Percentiles rank a stretch among this genome's conserved stretches.
Conservation (phyloP, 2,329 filamentous ascomycete species). For the Ceratocystis eucalypticola region DNA sequence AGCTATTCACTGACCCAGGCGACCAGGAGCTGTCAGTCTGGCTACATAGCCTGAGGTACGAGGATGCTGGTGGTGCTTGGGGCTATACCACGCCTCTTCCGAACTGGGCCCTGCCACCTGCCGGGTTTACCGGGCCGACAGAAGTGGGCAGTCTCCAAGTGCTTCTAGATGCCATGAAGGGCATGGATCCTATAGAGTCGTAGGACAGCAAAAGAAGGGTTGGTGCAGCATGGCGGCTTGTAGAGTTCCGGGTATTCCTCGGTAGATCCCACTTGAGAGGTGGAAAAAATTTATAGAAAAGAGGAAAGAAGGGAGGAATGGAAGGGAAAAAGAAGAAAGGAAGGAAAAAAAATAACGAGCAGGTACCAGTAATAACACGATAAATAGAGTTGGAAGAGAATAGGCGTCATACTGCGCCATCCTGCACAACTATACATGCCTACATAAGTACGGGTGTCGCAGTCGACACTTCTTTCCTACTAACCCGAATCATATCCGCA, state of each 20-base stretch:
- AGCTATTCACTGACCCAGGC: constrained; percentile 85
- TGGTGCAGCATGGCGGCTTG: background rate
- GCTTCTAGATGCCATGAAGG: constrained; percentile 41
- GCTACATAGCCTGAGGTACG: constrained; percentile 82
- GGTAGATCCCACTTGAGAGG: background rate
- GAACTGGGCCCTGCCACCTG: constrained; percentile 71
- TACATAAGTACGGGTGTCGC: background rate
- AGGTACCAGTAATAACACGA: background rate
- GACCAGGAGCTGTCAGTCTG: constrained; percentile 83
- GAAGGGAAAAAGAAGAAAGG: background rate
- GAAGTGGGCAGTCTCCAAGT: constrained; percentile 50
- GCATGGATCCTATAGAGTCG: constrained; percentile 26
- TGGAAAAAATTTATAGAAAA: background rate
- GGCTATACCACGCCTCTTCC: constrained; percentile 76
- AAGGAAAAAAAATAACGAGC: background rate
- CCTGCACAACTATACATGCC: background rate
- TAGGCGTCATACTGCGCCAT: background rate
- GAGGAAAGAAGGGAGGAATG: background rate
- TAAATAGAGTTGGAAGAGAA: background rate
- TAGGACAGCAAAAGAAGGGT: background rate
- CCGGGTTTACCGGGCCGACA: constrained; percentile 56
- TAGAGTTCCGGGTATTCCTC: background rate
- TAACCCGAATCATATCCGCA: background rate
- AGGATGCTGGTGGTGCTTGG: constrained; percentile 72
- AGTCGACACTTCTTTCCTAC: background rate